These are phyloP conservation scores for Starmerella stigmatis DNA, from an alignment of 805 yeast species.

Conservation along the genomic window DNA sequence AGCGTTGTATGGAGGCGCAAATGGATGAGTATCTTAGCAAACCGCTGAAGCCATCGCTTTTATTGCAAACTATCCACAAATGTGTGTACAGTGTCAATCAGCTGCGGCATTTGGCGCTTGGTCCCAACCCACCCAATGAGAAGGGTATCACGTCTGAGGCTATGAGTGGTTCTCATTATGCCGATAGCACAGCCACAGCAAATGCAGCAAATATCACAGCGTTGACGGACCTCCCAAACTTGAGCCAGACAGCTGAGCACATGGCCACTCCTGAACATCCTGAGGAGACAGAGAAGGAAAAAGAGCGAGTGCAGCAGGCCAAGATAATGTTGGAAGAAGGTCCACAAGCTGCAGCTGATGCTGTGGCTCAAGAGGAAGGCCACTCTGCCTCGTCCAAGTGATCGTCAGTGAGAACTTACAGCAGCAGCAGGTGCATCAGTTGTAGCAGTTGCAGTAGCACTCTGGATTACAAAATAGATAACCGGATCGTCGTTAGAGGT, in stretches of 20 bases:
- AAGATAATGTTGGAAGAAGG: constrained; percentile 9
- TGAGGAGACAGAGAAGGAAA: constrained; percentile 13
- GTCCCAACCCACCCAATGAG: constrained; percentile 25
- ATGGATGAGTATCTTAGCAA: constrained; percentile 88
- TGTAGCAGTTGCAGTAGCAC: too few species aligned
- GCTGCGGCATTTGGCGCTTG: constrained; percentile 31
- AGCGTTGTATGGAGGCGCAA: constrained; percentile 73
- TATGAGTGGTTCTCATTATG: constrained; percentile 23
- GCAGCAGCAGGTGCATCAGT: not conserved
- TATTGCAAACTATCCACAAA: constrained; percentile 75
- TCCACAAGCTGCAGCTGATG: not conserved
- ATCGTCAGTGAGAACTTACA: not conserved
- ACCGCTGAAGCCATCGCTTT: constrained; percentile 72
- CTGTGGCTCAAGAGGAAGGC: not conserved
- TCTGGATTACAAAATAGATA: not conserved
- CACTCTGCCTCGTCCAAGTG: not conserved
- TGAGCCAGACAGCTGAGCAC: constrained; percentile 19
- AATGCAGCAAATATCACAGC: constrained; percentile 24
- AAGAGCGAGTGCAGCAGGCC: constrained; percentile 16
- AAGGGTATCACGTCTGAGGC: constrained; percentile 21
- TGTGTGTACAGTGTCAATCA: constrained; percentile 50
- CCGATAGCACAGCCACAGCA: constrained; percentile 27
- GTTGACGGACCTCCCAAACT: constrained; percentile 17
- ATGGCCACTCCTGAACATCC: constrained; percentile 19
- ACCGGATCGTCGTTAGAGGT: not conserved